Base-by-base conservation (phyloP, 1,284 basidiomycete species). In the Papiliotrema terrestris region DNA sequence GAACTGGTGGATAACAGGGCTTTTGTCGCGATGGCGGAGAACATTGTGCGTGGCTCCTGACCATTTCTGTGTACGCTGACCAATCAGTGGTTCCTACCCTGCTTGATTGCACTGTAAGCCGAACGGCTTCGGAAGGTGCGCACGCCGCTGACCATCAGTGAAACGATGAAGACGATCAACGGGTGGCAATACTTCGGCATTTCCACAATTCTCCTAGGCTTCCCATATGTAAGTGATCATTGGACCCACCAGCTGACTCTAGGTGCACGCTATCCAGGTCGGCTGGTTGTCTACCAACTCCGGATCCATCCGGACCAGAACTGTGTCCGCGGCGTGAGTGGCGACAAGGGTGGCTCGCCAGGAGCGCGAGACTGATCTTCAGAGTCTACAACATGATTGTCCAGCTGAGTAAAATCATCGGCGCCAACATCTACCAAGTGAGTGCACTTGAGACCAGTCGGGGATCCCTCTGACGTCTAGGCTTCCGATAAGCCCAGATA, bases 371-470 rank as follows among this genome's bases (percentile, higher is more conserved):
- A n/a, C n/a, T n/a, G n/a, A n/a, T n/a, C n/a, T n/a, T n/a, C n/a
- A n/a, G n/a, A n/a, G n/a, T 67, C 1, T 65, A 67, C 56, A 67
- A 67, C 55, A 67, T 67, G 59, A 22, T 42, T 15, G 59, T 65
- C 23, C 65, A 67, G 49, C 43, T 54, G 8, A 49, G 48, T 17
- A 50, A 52, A 14, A 54, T 67, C 32, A 56, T 67, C 32, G 63
- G 59, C 14, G 45, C 61, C 43, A 67, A 67, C 47, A 51, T 67
- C 11, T 67, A 67, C 39, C 65, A 65, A n/a, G n/a, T n/a, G n/a
- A n/a, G n/a, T n/a, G n/a, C n/a, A n/a, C n/a, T n/a, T n/a, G n/a
- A n/a, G n/a, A n/a, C n/a, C n/a, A n/a, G n/a, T n/a, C n/a, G n/a
- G n/a, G n/a, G n/a, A n/a, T n/a, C n/a, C n/a, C n/a, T n/a, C n/a